A percentile compares a stretch with the other conserved stretches of the same genome.
Conservation (phyloP, 768 basidiomycete genomes). For the Amanita inopinata region DNA sequence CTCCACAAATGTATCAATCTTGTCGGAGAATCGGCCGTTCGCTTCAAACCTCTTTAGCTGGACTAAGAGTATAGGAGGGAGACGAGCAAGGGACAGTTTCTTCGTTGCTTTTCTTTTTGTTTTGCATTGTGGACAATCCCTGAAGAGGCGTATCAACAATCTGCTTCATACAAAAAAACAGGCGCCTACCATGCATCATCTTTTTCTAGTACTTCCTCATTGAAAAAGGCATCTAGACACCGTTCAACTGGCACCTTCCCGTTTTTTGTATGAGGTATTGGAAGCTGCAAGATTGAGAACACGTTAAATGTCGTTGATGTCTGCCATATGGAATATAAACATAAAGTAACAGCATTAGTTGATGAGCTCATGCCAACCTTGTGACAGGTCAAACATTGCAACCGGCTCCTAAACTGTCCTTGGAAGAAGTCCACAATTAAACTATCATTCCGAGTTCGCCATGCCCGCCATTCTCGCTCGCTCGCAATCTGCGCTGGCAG, state of each 20-base stretch:
- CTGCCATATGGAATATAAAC: slow-evolving; percentile 34
- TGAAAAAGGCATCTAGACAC: slow-evolving; percentile 87
- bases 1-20: slow-evolving; percentile 91
- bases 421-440: slow-evolving; percentile 96
- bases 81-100: slow-evolving; percentile 78
- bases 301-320: slow-evolving; percentile 96
- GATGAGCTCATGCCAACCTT: slow-evolving; percentile 39
- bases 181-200: slow-evolving; percentile 81
- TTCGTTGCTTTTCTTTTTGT: slow-evolving; percentile 78
- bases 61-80: slow-evolving; percentile 88
- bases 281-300: slow-evolving; percentile 91
- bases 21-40: slow-evolving; percentile 89
- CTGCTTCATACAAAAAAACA: not conserved
- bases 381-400: slow-evolving; percentile 85
- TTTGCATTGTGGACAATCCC: slow-evolving; percentile 96
- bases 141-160: slow-evolving; percentile 18
- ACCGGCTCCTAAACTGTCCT: slow-evolving; percentile 86
- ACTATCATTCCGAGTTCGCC: slow-evolving; percentile 85
- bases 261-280: slow-evolving; percentile 62
- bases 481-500: slow-evolving; percentile 82
- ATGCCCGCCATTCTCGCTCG: slow-evolving; percentile 88
- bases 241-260: slow-evolving; percentile 62
- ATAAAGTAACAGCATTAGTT: not conserved
- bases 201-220: slow-evolving; percentile 82
- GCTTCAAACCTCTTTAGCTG: slow-evolving; percentile 90